Evolutionary conservation across 805 yeast species (phyloP).

Genomic region (Yarrowia osloensis): DNA sequence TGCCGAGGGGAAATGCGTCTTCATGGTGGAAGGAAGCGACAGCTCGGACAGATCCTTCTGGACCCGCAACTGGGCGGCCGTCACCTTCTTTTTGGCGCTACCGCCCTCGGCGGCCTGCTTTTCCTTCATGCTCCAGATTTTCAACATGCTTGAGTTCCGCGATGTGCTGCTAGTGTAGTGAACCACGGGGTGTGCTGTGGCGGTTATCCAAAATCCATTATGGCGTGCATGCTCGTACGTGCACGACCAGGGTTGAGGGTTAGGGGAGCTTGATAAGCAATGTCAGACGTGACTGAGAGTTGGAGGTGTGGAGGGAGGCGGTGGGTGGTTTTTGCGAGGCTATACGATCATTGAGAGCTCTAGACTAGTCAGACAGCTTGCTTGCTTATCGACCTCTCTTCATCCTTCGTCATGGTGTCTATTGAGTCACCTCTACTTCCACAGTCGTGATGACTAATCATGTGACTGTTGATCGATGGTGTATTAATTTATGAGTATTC

Average conservation of each 20-base stretch:
- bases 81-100: slow-evolving; percentile 42
- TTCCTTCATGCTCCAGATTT: slow-evolving; percentile 61
- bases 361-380: no score
- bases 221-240: background rate
- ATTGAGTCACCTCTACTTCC: no score
- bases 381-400: no score
- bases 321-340: no score
- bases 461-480: no score
- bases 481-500: no score
- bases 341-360: no score
- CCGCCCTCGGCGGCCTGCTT: slow-evolving; percentile 52
- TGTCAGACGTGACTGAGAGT: background rate
- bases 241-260: background rate
- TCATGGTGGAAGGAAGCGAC: slow-evolving; percentile 60
- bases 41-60: slow-evolving; percentile 74
- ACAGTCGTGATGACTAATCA: no score
- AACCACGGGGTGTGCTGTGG: background rate
- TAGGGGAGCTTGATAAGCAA: background rate
- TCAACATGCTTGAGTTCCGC: slow-evolving; percentile 45
- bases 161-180: background rate
- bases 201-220: background rate
- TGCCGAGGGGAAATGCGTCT: slow-evolving; percentile 53
- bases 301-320: background rate
- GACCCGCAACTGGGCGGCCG: slow-evolving; percentile 72
- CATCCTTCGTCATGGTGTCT: no score